Evolutionary conservation across 1,139 yeast genomes (phyloP).

Genomic region (Candida smagusa): DNA sequence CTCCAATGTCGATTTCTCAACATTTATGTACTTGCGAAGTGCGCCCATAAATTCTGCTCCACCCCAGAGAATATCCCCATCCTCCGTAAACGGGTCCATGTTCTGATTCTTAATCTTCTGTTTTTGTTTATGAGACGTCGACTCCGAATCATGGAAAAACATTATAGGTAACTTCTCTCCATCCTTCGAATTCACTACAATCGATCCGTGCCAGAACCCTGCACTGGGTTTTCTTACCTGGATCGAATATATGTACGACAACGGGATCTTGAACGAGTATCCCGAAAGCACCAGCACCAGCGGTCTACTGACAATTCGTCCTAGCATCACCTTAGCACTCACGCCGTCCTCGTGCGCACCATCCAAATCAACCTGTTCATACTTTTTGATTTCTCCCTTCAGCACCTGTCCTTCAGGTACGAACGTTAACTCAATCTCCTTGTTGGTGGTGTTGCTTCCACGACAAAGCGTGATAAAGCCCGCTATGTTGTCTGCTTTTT

Average conservation of each 20-base stretch:
- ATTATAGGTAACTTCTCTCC: constrained; percentile 75
- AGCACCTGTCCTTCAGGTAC: constrained; percentile 62
- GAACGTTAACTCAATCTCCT: constrained; percentile 68
- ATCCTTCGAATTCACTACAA: constrained; percentile 66
- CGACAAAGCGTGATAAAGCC: constrained; percentile 70
- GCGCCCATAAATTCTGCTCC: constrained; percentile 71
- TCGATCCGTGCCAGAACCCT: constrained; percentile 92
- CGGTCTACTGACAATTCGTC: constrained; percentile 47
- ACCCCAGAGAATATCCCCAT: constrained; percentile 80
- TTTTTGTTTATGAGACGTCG: constrained; percentile 65
- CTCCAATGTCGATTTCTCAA: constrained; percentile 70
- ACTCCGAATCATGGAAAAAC: constrained; percentile 89
- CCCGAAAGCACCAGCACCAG: constrained; percentile 51
- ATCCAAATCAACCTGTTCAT: constrained; percentile 53
- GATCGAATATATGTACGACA: constrained; percentile 66
- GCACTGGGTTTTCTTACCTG: constrained; percentile 79
- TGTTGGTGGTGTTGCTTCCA: constrained; percentile 50
- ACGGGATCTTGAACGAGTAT: constrained; percentile 61
- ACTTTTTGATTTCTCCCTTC: constrained; percentile 46
- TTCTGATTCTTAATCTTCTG: constrained; percentile 56
- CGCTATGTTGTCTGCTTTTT: constrained; percentile 69
- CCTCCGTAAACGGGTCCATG: constrained; percentile 72
- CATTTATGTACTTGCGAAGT: constrained; percentile 51
- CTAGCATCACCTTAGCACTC: constrained; percentile 18
- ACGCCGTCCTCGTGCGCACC: constrained; percentile 12